Percentiles rank a stretch among this genome's conserved stretches.
Evolutionary conservation across 106 monocot species (phyloP).

Genomic region (Vanilla planifolia): DNA sequence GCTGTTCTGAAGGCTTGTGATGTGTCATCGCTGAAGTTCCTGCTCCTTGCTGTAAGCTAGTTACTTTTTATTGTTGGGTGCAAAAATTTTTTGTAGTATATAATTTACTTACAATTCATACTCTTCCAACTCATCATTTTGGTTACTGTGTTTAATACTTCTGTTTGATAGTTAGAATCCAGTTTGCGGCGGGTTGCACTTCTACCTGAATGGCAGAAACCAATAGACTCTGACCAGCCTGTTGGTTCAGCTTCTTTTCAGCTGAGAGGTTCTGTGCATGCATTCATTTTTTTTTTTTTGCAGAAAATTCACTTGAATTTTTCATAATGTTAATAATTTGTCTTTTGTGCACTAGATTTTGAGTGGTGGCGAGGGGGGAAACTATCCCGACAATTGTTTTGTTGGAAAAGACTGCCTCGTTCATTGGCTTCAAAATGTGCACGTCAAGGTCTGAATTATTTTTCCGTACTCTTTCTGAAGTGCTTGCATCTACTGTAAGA

Average conservation of each 20-base stretch:
- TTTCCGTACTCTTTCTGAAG: neutral
- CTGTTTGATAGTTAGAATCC: slow-evolving; percentile 70
- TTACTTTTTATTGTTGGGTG: too few species aligned
- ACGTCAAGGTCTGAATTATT: slow-evolving; percentile 69
- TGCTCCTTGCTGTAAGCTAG: slow-evolving; percentile 79
- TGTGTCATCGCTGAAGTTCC: slow-evolving; percentile 46
- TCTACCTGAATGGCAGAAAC: slow-evolving; percentile 68
- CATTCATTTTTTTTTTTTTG: slow-evolving; percentile 20
- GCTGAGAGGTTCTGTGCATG: slow-evolving; percentile 22
- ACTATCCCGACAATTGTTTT: slow-evolving; percentile 73
- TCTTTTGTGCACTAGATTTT: slow-evolving; percentile 16
- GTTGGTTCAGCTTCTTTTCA: slow-evolving; percentile 66
- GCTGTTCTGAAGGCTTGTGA: slow-evolving; percentile 56
- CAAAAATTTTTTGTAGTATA: too few species aligned
- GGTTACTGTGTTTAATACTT: too few species aligned
- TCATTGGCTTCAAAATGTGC: slow-evolving; percentile 51
- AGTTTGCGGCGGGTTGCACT: slow-evolving; percentile 77
- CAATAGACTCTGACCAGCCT: slow-evolving; percentile 46
- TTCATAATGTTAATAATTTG: slow-evolving; percentile 13
- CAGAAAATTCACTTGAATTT: slow-evolving; percentile 46
- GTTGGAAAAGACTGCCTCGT: slow-evolving; percentile 76
- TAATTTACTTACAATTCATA: too few species aligned
- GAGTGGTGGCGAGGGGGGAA: slow-evolving; percentile 97
- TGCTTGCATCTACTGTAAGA: neutral
- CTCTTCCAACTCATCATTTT: too few species aligned